Evolutionary conservation across 2,329 filamentous ascomycete species (phyloP), one percentile per base, ranked within the genome.

Genomic region (Phoma herbarum): DNA sequence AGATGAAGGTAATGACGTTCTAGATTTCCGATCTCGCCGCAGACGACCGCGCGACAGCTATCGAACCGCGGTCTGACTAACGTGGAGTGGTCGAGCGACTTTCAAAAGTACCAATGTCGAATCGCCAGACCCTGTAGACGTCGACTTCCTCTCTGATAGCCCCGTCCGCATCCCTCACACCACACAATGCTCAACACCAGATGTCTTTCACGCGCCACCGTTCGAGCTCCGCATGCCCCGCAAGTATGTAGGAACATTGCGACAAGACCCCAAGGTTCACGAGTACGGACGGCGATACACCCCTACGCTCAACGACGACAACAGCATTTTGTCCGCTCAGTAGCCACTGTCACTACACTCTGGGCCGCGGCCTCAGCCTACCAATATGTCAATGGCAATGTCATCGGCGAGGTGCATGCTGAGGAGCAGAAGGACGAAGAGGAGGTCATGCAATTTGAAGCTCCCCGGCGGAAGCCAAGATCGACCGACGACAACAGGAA

Each of bases 401-500:
- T 70, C 18, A 65, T 81, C 44, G 71, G 75, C 25, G 73, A 79
- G 45, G 77, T 76, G 18, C 79, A 84, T 52, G 83, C 83, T 25
- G 83, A 85, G 69, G 79, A 80, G 55, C 80, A 79, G 6, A 67
- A 77, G n/a, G 84, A 77, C 6, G 67, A 75, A n/a, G 77, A 79
- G 60, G 74, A 85, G 0, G 83, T 88, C 52, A 71, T 92, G 39
- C 81, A 86, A 57, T 90, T 92, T 63, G 91, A 96, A 77, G 84
- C 88, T 73, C 78, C 86, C 23, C 83, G 88, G 62, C 82, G 83
- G 61, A 81, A 79, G 55, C 74, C 79, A 2, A 68, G 69, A 1
- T 88, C 87, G 7, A 87, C 87, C 64, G 91, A 93, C 75, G 89
- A 92, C 63, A 88, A 89, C 62, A 80, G 90, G 57, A 90, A 93